Evolutionary conservation across 176 grass and related monocot genomes (phyloP).

Genomic region (Ensete glaucum): DNA sequence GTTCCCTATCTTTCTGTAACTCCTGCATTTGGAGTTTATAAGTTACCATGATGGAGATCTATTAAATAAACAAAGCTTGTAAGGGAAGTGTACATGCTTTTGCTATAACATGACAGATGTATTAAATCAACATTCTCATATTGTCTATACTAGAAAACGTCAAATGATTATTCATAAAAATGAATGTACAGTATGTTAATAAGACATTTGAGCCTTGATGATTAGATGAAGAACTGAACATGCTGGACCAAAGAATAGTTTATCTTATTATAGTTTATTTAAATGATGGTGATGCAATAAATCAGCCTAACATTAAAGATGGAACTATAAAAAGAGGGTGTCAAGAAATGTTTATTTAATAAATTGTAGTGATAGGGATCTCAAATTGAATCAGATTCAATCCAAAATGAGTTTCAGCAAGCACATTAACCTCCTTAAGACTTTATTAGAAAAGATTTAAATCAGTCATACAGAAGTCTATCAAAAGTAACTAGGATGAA

Average conservation of each 20-base stretch:
- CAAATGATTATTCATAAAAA: background rate
- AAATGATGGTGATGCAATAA: background rate
- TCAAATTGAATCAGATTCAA: background rate
- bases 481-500: too few species aligned
- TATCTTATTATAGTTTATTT: background rate
- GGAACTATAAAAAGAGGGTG: background rate
- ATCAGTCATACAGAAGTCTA: background rate
- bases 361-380: background rate
- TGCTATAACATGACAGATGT: background rate
- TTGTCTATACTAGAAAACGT: background rate
- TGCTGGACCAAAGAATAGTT: background rate
- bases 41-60: background rate
- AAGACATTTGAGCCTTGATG: background rate
- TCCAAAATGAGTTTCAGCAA: background rate
- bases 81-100: background rate
- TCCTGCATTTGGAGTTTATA: conserved; percentile 29
- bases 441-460: background rate
- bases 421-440: background rate
- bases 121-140: background rate
- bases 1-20: conserved; percentile 63
- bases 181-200: background rate
- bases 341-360: background rate
- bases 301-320: background rate
- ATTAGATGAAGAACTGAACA: background rate
- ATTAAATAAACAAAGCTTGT: background rate